Evolutionary conservation across 2,329 filamentous ascomycete species (phyloP).

Genomic region (Verticillium nonalfalfae): DNA sequence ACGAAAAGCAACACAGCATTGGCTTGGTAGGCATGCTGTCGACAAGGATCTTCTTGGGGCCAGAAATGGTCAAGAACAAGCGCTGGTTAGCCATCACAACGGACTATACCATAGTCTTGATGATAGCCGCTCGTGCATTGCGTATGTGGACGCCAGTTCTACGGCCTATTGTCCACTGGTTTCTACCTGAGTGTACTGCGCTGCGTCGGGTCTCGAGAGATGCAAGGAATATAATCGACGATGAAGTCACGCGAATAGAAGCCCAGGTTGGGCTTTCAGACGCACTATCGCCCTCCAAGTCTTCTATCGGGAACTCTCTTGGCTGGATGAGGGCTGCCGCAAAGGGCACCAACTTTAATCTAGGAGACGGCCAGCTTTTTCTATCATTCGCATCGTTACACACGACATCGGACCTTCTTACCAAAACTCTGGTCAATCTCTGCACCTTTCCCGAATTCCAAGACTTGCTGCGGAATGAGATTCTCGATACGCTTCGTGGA

Average conservation of each 20-base stretch:
- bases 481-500: conserved; percentile 23
- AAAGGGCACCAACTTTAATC: conserved; percentile 57
- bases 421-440: conserved; percentile 32
- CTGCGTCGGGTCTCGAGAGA: too few species aligned
- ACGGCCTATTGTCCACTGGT: too few species aligned
- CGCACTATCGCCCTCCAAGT: conserved; percentile 16
- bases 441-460: conserved; percentile 29
- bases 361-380: conserved; percentile 63
- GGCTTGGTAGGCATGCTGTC: neutral
- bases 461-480: conserved; percentile 33
- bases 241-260: conserved; percentile 19
- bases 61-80: neutral
- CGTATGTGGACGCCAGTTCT: too few species aligned
- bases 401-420: conserved; percentile 28
- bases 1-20: too few species aligned
- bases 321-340: conserved; percentile 35
- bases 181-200: too few species aligned
- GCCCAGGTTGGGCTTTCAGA: neutral
- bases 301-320: conserved; percentile 26
- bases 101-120: too few species aligned
- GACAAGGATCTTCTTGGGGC: neutral
- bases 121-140: too few species aligned
- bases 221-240: conserved; percentile 19
- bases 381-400: conserved; percentile 57
- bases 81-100: neutral